Evolutionary conservation across 306 rosid genomes (phyloP), one percentile per base, ranked within the genome.

Genomic region (Astragalus glycyphyllos): DNA sequence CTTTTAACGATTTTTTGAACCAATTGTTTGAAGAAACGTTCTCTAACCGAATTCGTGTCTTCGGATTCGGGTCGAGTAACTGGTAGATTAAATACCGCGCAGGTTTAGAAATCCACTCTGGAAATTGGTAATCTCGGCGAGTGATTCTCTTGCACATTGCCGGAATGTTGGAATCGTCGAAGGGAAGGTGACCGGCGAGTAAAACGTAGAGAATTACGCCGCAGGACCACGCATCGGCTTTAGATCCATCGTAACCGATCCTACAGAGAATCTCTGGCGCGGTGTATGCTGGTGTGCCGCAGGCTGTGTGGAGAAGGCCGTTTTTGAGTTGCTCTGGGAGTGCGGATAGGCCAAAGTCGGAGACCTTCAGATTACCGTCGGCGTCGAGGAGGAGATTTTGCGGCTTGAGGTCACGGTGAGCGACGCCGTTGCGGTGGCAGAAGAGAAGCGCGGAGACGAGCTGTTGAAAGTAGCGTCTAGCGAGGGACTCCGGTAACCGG

Each of bases 181-280:
- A 93, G 0, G 98, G 97, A 3, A 90, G 89, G 26, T 70, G 59
- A 1, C 97, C 97, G 17, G 89, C 81, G 53, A 93, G 94, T 1
- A 93, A 53, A 0, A 85, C 86, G 77, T 75, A 89, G 17, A 93
- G 96, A 9, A 93, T 87, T 1, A 90, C 88, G 2, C 98, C 98
- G 57, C 96, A 90, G 0, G 98, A 93, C 98, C 98, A 93, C 0
- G 92, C 97, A 35, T 93, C 98, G 6, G 97, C 97, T 23, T 76
- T 80, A 0, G 96, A 71, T 0, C 97, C 98, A 56, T 93, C 97
- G 84, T 90, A 90, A 34, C 93, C 44, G 23, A 44, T 13, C 58
- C 90, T 81, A 47, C 77, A 20, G 5, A 93, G 80, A 0, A 93
- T 84, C 84, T 93, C 97, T 12, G 98, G 98, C 1, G 97, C 94